Evolutionary conservation across 345 rosid species (phyloP).

Genomic region (Pseudoturritis turrita): DNA sequence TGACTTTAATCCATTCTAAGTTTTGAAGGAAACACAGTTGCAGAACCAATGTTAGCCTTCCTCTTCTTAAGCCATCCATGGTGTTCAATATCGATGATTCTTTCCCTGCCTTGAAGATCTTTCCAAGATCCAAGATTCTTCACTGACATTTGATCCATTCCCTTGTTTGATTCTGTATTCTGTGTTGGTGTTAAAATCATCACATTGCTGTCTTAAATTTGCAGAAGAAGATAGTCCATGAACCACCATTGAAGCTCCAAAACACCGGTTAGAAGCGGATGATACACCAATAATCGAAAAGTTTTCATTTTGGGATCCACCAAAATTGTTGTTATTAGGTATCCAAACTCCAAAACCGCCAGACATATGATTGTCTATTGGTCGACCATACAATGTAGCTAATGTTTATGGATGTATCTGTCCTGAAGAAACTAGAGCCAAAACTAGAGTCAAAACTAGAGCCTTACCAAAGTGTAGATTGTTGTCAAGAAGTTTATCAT

Average conservation of each 20-base stretch:
- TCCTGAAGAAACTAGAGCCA: no score
- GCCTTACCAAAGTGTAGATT: conserved; percentile 83
- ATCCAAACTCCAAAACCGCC: no score
- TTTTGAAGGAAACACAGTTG: not conserved
- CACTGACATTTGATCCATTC: not conserved
- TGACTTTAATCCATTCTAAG: not conserved
- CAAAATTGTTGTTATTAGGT: no score
- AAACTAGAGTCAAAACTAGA: no score
- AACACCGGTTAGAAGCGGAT: no score
- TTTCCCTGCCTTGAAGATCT: not conserved
- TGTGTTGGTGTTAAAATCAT: not conserved
- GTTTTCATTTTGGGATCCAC: no score
- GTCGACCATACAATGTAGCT: no score
- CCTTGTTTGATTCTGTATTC: conserved; percentile 2
- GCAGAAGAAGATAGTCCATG: conserved; percentile 13
- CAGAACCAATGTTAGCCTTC: not conserved
- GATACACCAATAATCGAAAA: no score
- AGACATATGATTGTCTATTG: no score
- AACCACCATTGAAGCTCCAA: no score
- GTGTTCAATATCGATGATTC: not conserved
- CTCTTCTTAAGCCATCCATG: not conserved
- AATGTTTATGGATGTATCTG: no score
- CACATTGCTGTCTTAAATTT: not conserved
- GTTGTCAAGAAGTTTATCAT: conserved; percentile 69
- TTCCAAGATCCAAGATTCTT: conserved; percentile 18